These are phyloP conservation scores for Talaromyces atroroseus DNA, from an alignment of 2,329 filamentous ascomycete genomes.

Conservation along the genomic window DNA sequence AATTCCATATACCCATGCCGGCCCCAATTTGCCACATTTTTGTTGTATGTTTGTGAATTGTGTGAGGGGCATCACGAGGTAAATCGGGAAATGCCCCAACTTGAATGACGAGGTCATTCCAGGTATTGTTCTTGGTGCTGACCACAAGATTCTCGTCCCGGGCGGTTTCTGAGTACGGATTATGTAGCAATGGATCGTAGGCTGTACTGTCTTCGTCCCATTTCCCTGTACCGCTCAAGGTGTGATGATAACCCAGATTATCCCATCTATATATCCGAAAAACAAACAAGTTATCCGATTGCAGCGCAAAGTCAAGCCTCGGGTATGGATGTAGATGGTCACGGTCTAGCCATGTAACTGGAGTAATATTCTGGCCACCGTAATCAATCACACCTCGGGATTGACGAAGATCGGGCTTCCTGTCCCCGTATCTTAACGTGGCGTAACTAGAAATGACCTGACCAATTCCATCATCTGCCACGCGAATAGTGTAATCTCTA, in stretches of 20 bases:
- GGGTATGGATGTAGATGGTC: constrained; percentile 44
- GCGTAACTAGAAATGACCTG: constrained; percentile 52
- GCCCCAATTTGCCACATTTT: constrained; percentile 41
- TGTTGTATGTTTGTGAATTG: constrained; percentile 47
- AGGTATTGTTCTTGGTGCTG: not conserved
- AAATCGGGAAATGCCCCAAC: constrained; percentile 21
- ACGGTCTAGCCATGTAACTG: constrained; percentile 42
- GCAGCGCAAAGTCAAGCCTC: constrained; percentile 33
- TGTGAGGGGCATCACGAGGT: constrained; percentile 33
- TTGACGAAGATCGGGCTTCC: constrained; percentile 6
- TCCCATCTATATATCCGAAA: constrained; percentile 16
- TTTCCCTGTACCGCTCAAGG: not conserved
- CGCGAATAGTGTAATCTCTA: constrained; percentile 42
- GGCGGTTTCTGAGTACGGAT: constrained; percentile 21
- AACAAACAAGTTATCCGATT: constrained; percentile 43
- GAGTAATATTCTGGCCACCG: constrained; percentile 40
- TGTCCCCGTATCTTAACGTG: constrained; percentile 38
- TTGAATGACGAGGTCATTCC: constrained; percentile 34
- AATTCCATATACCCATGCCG: constrained; percentile 36
- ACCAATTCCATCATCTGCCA: constrained; percentile 43
- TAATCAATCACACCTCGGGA: constrained; percentile 46
- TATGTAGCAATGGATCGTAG: constrained; percentile 2
- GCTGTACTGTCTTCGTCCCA: constrained; percentile 1
- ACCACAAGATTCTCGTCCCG: constrained; percentile 17
- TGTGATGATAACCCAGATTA: not conserved